Conservation (phyloP, 768 basidiomycete species). For the Phallus indusiatus region DNA sequence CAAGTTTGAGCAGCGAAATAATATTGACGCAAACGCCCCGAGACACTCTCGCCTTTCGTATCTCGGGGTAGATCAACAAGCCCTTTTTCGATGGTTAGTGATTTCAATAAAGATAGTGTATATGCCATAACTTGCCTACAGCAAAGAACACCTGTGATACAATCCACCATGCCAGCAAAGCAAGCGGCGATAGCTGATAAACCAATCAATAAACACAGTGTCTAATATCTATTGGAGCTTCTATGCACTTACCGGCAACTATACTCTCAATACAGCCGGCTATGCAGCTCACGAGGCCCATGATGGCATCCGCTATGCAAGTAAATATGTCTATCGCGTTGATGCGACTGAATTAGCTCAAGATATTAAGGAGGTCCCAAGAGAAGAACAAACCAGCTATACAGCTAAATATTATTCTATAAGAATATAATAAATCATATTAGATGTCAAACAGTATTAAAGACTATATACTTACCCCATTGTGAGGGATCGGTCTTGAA, state of each 20-base stretch:
- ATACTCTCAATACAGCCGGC: conserved; percentile 39
- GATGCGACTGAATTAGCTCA: not conserved
- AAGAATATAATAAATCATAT: not conserved
- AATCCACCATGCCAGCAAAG: conserved; percentile 32
- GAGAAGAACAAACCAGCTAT: not conserved
- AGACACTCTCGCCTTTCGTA: too few relatives aligned
- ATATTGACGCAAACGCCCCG: too few relatives aligned
- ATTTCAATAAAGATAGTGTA: too few relatives aligned
- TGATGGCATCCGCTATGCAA: conserved; percentile 27
- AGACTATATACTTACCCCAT: not conserved
- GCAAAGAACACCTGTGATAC: conserved; percentile 34
- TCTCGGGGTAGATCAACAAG: too few relatives aligned
- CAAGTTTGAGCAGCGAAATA: too few relatives aligned
- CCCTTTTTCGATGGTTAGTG: too few relatives aligned
- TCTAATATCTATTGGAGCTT: too few relatives aligned
- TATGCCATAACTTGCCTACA: conserved; percentile 25
- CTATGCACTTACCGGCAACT: conserved; percentile 30
- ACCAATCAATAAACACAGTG: not conserved
- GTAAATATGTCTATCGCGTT: not conserved
- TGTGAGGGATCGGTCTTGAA: not conserved
- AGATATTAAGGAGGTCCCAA: not conserved
- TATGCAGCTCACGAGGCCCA: conserved; percentile 29
- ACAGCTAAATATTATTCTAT: not conserved
- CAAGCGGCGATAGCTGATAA: conserved; percentile 31
- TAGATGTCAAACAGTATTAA: not conserved